These are phyloP conservation scores for Paragyromitra xinjiangensis DNA, from an alignment of 495 filamentous ascomycete genomes.

Conservation along the genomic window DNA sequence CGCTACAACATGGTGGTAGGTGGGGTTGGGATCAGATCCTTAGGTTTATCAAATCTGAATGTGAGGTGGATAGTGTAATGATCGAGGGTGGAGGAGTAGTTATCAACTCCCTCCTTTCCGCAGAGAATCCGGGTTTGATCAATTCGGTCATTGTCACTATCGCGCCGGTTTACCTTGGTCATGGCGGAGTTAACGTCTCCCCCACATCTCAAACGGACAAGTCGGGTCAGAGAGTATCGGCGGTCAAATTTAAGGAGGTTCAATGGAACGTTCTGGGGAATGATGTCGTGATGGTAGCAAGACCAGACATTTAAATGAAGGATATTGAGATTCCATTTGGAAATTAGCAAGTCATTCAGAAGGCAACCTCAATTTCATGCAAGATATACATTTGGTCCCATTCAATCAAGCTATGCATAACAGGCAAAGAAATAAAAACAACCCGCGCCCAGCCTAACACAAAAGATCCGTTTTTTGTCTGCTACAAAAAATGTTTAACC, in stretches of 20 bases:
- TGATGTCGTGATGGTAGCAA: constrained; percentile 80
- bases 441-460: constrained; percentile 21
- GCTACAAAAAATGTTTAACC: constrained; percentile 9
- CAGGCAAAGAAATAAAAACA: constrained; percentile 21
- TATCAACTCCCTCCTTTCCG: constrained; percentile 75
- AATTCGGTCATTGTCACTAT: constrained; percentile 82
- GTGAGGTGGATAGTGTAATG: constrained; percentile 82
- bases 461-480: constrained; percentile 19
- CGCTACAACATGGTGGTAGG: constrained; percentile 10
- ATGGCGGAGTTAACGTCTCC: constrained; percentile 76
- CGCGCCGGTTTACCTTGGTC: constrained; percentile 83
- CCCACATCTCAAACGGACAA: constrained; percentile 65
- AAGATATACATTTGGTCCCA: constrained; percentile 17
- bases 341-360: not conserved
- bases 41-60: constrained; percentile 62
- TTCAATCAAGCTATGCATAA: constrained; percentile 26
- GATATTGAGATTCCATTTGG: not conserved
- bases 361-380: not conserved
- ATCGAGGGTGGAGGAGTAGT: constrained; percentile 84
- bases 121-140: constrained; percentile 70
- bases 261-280: constrained; percentile 77
- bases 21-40: constrained; percentile 72
- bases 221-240: constrained; percentile 65
- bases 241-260: constrained; percentile 70
- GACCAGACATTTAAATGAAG: constrained; percentile 50